phyloP scores from a whole-genome alignment of 768 basidiomycete species.

The Trametes sanguinea region DNA sequence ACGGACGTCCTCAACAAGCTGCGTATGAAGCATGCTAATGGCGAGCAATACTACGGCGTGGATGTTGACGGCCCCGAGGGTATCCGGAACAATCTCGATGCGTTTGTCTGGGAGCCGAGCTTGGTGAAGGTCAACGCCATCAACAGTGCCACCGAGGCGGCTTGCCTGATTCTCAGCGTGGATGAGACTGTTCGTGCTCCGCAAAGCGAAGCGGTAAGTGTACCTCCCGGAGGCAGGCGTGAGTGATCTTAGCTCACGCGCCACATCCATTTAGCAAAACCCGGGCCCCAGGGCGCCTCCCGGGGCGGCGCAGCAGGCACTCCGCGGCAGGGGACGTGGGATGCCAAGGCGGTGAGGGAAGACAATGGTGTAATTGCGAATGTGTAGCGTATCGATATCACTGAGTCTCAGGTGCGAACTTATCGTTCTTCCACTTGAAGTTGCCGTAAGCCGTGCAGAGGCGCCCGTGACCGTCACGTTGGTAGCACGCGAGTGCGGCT shows the following conservation, averaged over 20 bases:
- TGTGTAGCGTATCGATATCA: constrained; percentile 25
- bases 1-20: constrained; percentile 97
- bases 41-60: constrained; percentile 90
- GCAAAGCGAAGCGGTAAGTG: constrained; percentile 85
- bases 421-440: constrained; percentile 5
- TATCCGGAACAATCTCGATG: constrained; percentile 94
- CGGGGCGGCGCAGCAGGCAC: constrained; percentile 84
- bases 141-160: constrained; percentile 93
- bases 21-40: constrained; percentile 91
- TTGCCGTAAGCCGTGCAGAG: constrained; percentile 26
- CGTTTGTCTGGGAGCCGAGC: constrained; percentile 98
- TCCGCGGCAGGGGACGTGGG: constrained; percentile 87
- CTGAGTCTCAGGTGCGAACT: neutral
- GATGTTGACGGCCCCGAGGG: constrained; percentile 90
- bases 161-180: constrained; percentile 92
- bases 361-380: constrained; percentile 26
- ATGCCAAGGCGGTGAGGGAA: constrained; percentile 62
- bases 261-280: constrained; percentile 51
- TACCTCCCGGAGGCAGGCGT: neutral
- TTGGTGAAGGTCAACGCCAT: constrained; percentile 95
- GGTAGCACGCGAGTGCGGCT: neutral
- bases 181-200: constrained; percentile 98
- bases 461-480: constrained; percentile 12
- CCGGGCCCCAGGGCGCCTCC: constrained; percentile 89
- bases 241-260: neutral